A percentile compares a stretch with the other conserved stretches of the same genome.
These are phyloP conservation scores for Zygnema cylindricum DNA, from an alignment of 139 green algal genomes.

Conservation along the genomic window DNA sequence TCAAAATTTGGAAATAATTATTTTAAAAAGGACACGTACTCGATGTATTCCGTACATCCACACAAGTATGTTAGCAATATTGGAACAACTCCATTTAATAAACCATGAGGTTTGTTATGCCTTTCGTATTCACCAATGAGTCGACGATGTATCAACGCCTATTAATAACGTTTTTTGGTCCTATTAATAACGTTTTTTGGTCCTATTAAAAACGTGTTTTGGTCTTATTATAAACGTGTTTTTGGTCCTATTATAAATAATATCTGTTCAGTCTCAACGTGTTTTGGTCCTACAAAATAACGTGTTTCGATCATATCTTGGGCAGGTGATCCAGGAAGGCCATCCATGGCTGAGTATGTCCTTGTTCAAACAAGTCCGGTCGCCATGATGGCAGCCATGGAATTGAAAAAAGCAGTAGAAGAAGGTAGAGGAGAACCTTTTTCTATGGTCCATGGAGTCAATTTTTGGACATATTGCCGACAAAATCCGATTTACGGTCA, in stretches of 20 bases:
- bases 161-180: neutral
- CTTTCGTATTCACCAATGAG: too few relatives aligned
- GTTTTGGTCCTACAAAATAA: neutral
- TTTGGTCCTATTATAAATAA: too few relatives aligned
- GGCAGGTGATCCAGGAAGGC: neutral
- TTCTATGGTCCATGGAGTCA: neutral
- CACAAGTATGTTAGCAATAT: too few relatives aligned
- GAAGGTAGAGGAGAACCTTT: neutral
- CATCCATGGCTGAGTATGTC: slow-evolving; percentile 22
- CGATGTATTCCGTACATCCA: too few relatives aligned
- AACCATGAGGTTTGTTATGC: too few relatives aligned
- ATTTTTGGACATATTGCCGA: neutral
- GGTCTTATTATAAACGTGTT: neutral
- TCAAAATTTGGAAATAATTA: too few relatives aligned
- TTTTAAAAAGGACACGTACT: too few relatives aligned
- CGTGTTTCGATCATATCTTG: neutral
- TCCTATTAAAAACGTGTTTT: neutral
- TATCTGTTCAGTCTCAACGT: too few relatives aligned
- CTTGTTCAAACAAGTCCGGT: neutral
- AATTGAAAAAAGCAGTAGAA: neutral
- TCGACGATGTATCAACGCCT: too few relatives aligned
- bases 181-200: too few relatives aligned
- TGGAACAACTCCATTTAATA: too few relatives aligned
- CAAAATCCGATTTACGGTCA: neutral
- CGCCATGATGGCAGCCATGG: neutral